These are phyloP conservation scores for Russula sp. DNA, from an alignment of 768 basidiomycete species.

Conservation along the genomic window DNA sequence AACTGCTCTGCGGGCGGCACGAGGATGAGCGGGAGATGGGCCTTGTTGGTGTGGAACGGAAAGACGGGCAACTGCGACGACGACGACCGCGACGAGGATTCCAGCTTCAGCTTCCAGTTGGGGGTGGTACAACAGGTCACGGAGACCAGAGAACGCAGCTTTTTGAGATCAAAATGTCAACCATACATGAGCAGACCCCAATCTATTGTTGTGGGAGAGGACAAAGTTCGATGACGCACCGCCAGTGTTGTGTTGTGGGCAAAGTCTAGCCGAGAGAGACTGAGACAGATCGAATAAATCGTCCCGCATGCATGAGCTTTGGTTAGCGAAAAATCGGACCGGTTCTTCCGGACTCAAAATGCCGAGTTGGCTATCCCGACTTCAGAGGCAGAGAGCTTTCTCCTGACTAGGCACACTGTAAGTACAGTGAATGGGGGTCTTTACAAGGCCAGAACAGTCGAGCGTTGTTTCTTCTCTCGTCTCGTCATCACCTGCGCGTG, in stretches of 20 bases:
- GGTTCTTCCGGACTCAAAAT: too few relatives aligned
- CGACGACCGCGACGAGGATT: background rate
- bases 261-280: too few relatives aligned
- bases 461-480: too few relatives aligned
- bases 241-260: background rate
- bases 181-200: background rate
- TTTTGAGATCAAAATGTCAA: background rate
- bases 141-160: slow-evolving; percentile 1
- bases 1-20: slow-evolving; percentile 50
- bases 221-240: background rate
- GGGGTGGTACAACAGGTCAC: background rate
- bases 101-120: background rate
- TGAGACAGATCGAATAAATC: too few relatives aligned
- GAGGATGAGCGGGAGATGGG: slow-evolving; percentile 37
- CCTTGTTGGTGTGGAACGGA: slow-evolving; percentile 21
- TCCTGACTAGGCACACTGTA: too few relatives aligned
- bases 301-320: too few relatives aligned
- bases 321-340: too few relatives aligned
- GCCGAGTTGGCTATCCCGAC: too few relatives aligned
- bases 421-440: too few relatives aligned
- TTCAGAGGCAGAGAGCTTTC: too few relatives aligned
- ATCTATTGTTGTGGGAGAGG: background rate
- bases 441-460: too few relatives aligned
- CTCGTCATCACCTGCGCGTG: too few relatives aligned
- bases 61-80: slow-evolving; percentile 3